Evolutionary conservation across 108 stramenopile genomes (phyloP).

Genomic region (Cyclostephanos tholiformis): DNA sequence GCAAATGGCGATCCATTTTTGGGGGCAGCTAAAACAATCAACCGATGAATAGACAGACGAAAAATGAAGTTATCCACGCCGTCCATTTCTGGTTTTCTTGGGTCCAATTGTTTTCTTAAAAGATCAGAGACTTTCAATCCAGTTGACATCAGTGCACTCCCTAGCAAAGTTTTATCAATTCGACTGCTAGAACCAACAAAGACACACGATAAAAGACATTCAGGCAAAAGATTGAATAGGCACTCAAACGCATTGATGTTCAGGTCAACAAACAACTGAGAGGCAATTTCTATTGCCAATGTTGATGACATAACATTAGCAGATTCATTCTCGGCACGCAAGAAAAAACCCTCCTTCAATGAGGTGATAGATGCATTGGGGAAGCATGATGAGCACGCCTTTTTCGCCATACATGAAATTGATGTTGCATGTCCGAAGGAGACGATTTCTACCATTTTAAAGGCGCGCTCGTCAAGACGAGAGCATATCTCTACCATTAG

Average conservation of each 20-base stretch:
- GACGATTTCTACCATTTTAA: constrained; percentile 20
- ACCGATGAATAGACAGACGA: not conserved
- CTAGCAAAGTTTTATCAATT: constrained; percentile 4
- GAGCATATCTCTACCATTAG: constrained; percentile 18
- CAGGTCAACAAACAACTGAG: constrained; percentile 47
- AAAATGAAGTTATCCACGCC: not conserved
- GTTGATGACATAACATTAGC: constrained; percentile 43
- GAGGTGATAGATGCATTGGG: constrained; percentile 16
- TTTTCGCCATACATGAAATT: constrained; percentile 3
- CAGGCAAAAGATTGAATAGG: constrained; percentile 37
- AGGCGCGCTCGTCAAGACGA: not conserved
- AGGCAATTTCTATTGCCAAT: constrained; percentile 49
- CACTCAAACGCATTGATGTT: constrained; percentile 47
- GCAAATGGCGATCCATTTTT: constrained; percentile 1
- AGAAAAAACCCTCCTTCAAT: constrained; percentile 5
- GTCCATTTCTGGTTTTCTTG: not conserved
- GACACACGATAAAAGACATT: constrained; percentile 53
- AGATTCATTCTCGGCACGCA: constrained; percentile 10
- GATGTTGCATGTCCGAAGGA: constrained; percentile 15
- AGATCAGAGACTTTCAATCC: not conserved
- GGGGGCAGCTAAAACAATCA: not conserved
- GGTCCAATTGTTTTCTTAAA: not conserved
- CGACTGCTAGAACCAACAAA: constrained; percentile 16
- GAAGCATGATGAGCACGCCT: constrained; percentile 13
- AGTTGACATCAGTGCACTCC: constrained; percentile 10